A percentile compares a stretch with the other conserved stretches of the same genome.
phyloP scores from a whole-genome alignment of 2,329 filamentous ascomycete genomes.

The Boeremia lycopersici region DNA sequence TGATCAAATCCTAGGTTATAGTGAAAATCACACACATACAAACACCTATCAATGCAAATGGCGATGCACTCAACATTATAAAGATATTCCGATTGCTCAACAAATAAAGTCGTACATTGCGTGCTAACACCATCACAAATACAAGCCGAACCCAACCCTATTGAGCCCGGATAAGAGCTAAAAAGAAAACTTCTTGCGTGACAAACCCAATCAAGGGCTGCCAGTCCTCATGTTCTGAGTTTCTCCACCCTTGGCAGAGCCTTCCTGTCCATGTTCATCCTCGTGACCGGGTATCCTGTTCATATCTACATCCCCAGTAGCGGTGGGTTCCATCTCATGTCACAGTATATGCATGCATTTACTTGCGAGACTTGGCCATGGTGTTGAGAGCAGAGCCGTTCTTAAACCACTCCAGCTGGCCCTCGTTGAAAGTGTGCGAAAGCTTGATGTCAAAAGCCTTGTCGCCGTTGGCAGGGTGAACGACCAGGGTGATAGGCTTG shows the following conservation, averaged over 20 bases:
- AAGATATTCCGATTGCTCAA: slow-evolving; percentile 15
- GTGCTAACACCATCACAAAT: slow-evolving; percentile 48
- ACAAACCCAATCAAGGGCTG: slow-evolving; percentile 22
- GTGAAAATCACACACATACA: no score
- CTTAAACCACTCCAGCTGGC: slow-evolving; percentile 99
- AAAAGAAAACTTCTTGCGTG: slow-evolving; percentile 35
- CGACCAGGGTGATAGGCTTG: slow-evolving; percentile 87
- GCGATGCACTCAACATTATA: no score
- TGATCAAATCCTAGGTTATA: no score
- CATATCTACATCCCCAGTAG: slow-evolving; percentile 44
- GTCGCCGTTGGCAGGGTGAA: slow-evolving; percentile 85
- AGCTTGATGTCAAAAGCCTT: slow-evolving; percentile 81
- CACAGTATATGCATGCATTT: slow-evolving; percentile 19
- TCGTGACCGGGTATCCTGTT: slow-evolving; percentile 31
- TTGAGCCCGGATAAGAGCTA: slow-evolving; percentile 34
- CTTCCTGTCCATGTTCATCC: slow-evolving; percentile 24
- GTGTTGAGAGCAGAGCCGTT: slow-evolving; percentile 97
- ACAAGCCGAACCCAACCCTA: slow-evolving; percentile 43
- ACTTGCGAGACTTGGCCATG: slow-evolving; percentile 77
- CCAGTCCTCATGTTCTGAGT: slow-evolving; percentile 25
- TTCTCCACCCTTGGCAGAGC: slow-evolving; percentile 27
- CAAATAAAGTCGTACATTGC: slow-evolving; percentile 43
- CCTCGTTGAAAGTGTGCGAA: slow-evolving; percentile 95
- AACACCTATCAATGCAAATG: no score
- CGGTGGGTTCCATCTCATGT: slow-evolving; percentile 20